Conservation (phyloP, 2,329 filamentous ascomycete species). For the Trichoderma sp. region DNA sequence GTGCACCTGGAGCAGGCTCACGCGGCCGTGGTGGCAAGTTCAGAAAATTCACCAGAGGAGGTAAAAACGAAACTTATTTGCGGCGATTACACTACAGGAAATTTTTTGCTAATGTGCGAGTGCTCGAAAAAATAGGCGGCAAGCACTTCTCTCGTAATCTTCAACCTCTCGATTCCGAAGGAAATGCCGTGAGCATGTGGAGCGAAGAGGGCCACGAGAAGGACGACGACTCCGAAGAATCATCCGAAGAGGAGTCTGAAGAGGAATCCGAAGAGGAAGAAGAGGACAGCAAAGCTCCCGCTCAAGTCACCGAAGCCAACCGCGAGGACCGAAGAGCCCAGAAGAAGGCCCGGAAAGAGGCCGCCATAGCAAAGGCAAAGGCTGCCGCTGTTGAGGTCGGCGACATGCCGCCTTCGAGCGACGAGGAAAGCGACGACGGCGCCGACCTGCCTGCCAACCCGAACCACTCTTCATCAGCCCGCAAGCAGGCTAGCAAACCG, state of each 20-base stretch:
- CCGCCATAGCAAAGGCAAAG: conserved; percentile 78
- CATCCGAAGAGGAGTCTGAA: conserved; percentile 47
- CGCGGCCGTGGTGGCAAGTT: conserved; percentile 92
- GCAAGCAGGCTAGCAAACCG: conserved; percentile 55
- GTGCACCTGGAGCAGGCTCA: conserved; percentile 54
- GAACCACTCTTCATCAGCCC: conserved; percentile 81
- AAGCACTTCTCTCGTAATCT: conserved; percentile 95
- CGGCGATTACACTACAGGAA: neutral
- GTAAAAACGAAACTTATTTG: conserved; percentile 51
- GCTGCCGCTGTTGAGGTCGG: conserved; percentile 75
- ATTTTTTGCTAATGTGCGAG: neutral
- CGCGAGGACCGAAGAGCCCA: conserved; percentile 87
- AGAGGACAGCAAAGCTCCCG: conserved; percentile 51
- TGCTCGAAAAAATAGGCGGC: conserved; percentile 64
- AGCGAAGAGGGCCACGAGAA: conserved; percentile 58
- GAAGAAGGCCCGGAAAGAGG: conserved; percentile 89
- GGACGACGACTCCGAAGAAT: conserved; percentile 57
- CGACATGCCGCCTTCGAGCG: conserved; percentile 76
- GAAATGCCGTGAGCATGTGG: conserved; percentile 90
- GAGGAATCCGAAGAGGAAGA: conserved; percentile 59
- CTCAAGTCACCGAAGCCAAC: conserved; percentile 54
- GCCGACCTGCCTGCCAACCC: conserved; percentile 84
- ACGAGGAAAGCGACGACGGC: conserved; percentile 63
- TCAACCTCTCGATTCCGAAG: conserved; percentile 84
- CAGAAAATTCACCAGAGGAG: conserved; percentile 89